Percentiles rank a stretch among this genome's conserved stretches.
Evolutionary conservation across 2,329 filamentous ascomycete species (phyloP).

Genomic region (Aspergillus neoniger): DNA sequence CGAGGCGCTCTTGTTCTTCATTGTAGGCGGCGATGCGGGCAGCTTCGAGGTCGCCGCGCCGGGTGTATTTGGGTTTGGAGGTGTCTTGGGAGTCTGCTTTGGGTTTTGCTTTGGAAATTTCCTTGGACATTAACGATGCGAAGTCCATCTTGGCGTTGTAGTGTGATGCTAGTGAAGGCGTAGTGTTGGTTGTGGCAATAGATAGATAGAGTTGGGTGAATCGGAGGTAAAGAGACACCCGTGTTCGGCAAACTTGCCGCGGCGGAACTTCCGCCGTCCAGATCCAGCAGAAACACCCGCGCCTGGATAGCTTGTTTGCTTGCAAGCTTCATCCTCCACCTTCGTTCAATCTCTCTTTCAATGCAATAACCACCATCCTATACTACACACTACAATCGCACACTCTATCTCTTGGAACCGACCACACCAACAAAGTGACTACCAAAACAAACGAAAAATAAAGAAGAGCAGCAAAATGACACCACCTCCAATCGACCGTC

Average conservation of each 20-base stretch:
- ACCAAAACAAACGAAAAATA: not conserved
- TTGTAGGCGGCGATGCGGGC: constrained; percentile 77
- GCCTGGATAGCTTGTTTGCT: too few species aligned
- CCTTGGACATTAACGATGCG: constrained; percentile 86
- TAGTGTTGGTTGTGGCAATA: not conserved
- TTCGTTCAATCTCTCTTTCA: not conserved
- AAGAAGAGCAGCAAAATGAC: constrained; percentile 30
- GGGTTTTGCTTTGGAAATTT: constrained; percentile 79
- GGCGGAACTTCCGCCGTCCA: too few species aligned
- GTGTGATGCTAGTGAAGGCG: constrained; percentile 19
- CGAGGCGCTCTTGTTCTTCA: constrained; percentile 75
- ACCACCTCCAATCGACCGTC: constrained; percentile 60
- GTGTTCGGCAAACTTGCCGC: too few species aligned
- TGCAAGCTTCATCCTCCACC: not conserved
- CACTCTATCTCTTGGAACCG: too few species aligned
- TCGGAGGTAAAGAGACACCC: too few species aligned
- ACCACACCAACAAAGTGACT: not conserved
- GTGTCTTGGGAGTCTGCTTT: constrained; percentile 20
- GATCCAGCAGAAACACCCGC: too few species aligned
- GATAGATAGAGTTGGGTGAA: not conserved
- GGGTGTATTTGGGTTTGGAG: constrained; percentile 71
- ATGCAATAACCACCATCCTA: not conserved
- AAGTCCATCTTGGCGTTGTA: constrained; percentile 75
- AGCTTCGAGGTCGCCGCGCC: constrained; percentile 82
- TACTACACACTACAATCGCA: not conserved